These are phyloP conservation scores for Hyaloperonospora brassicae DNA, from an alignment of 352 stramenopile genomes.

Conservation along the genomic window DNA sequence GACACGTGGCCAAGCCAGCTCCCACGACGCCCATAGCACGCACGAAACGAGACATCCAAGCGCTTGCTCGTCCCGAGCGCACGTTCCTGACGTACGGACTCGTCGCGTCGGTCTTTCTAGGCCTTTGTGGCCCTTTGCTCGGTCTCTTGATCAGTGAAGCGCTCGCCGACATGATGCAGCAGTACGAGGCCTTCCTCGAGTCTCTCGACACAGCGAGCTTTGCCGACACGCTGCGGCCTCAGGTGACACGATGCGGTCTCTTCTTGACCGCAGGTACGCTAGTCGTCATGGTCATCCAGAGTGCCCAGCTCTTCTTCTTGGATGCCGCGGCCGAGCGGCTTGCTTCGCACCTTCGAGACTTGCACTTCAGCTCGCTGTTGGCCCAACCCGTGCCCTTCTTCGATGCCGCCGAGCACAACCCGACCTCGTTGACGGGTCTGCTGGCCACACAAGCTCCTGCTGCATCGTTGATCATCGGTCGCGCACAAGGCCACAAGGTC, in stretches of 20 bases:
- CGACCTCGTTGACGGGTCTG: constrained; percentile 43
- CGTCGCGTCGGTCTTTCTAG: constrained; percentile 25
- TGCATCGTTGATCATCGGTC: constrained; percentile 33
- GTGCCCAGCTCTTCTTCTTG: constrained; percentile 36
- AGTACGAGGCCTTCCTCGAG: constrained; percentile 24
- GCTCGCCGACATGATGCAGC: constrained; percentile 25
- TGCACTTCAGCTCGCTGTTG: constrained; percentile 43
- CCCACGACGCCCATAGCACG: constrained; percentile 17
- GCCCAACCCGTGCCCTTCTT: constrained; percentile 63
- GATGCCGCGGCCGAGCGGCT: constrained; percentile 48
- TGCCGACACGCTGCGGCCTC: constrained; percentile 2
- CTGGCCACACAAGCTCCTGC: constrained; percentile 43
- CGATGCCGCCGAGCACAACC: constrained; percentile 41
- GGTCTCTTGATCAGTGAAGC: constrained; percentile 32
- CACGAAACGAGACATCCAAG: constrained; percentile 25
- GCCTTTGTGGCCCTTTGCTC: constrained; percentile 25
- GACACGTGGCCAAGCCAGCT: not conserved
- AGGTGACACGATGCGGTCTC: too few relatives aligned
- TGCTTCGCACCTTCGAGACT: constrained; percentile 32
- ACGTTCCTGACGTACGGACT: constrained; percentile 30
- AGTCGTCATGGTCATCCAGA: constrained; percentile 23
- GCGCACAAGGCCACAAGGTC: constrained; percentile 41
- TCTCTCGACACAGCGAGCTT: constrained; percentile 15
- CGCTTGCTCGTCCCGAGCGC: constrained; percentile 30
- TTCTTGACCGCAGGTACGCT: too few relatives aligned